phyloP scores from a whole-genome alignment of 768 basidiomycete genomes.

The Suillus subalutaceus region DNA sequence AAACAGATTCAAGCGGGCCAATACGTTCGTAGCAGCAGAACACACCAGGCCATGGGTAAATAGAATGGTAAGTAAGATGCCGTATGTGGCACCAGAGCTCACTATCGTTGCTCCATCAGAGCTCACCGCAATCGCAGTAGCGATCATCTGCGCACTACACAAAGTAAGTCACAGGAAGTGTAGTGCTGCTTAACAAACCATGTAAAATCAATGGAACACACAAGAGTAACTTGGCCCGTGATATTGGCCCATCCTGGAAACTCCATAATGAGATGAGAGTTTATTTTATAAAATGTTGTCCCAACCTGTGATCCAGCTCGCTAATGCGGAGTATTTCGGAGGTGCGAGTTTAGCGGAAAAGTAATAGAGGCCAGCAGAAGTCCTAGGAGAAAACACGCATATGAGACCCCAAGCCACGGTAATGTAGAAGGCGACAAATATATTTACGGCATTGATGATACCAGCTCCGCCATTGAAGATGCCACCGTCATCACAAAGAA shows the following conservation, averaged over 20 bases:
- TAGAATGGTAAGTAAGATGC: constrained; percentile 65
- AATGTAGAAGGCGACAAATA: not conserved
- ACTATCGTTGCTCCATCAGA: constrained; percentile 55
- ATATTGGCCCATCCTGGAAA: constrained; percentile 72
- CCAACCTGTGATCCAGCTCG: constrained; percentile 62
- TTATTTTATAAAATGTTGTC: not conserved
- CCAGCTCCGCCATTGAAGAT: constrained; percentile 71
- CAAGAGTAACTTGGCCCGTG: constrained; percentile 69
- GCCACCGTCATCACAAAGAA: constrained; percentile 71
- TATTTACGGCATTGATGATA: constrained; percentile 72
- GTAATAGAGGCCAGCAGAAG: constrained; percentile 79
- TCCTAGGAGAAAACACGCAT: constrained; percentile 40
- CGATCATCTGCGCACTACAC: constrained; percentile 72
- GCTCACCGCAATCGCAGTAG: constrained; percentile 65
- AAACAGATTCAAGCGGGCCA: constrained; percentile 70
- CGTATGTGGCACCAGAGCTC: constrained; percentile 65
- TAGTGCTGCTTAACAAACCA: constrained; percentile 41
- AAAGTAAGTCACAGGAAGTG: not conserved
- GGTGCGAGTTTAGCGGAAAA: constrained; percentile 78
- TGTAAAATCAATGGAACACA: constrained; percentile 77
- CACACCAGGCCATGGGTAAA: constrained; percentile 72
- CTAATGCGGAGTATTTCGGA: constrained; percentile 58
- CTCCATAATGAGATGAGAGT: constrained; percentile 24
- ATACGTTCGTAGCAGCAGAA: constrained; percentile 64
- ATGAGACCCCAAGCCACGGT: not conserved